Evolutionary conservation across 495 filamentous ascomycete genomes (phyloP).

Genomic region (Penicillium canariense): DNA sequence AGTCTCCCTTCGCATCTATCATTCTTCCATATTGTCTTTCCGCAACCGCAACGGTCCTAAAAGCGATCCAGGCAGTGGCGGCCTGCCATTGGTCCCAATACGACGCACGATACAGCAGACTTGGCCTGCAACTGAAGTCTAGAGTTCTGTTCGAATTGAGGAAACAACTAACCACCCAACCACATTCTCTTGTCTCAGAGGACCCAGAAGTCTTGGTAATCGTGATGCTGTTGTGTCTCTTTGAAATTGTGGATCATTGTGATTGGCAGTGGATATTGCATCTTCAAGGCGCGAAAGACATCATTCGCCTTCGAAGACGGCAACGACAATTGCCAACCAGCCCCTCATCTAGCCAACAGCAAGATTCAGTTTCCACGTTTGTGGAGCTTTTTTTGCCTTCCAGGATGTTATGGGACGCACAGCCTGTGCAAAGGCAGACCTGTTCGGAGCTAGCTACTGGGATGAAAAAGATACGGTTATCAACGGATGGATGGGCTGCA

Average conservation of each 20-base stretch:
- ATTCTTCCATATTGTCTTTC: conserved; percentile 14
- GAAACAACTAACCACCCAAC: not conserved
- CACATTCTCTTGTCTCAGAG: not conserved
- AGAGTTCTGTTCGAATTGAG: not conserved
- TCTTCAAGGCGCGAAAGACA: conserved; percentile 23
- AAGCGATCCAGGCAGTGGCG: conserved; percentile 12
- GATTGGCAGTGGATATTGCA: conserved; percentile 25
- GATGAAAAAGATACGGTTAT: conserved; percentile 9
- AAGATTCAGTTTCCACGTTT: conserved; percentile 4
- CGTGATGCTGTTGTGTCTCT: conserved; percentile 25
- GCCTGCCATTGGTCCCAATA: conserved; percentile 19
- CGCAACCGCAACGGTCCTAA: not conserved
- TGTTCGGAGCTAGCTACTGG: conserved; percentile 24
- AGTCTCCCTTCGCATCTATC: conserved; percentile 16
- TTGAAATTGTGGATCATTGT: conserved; percentile 24
- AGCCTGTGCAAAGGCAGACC: conserved; percentile 22
- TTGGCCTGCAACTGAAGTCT: conserved; percentile 8
- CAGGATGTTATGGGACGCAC: conserved; percentile 29
- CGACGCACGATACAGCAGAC: conserved; percentile 3
- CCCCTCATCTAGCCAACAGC: not conserved
- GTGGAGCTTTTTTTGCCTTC: conserved; percentile 25
- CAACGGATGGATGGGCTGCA: not conserved
- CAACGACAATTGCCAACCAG: not conserved
- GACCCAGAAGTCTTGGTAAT: conserved; percentile 22
- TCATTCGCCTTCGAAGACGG: conserved; percentile 17